Evolutionary conservation across 2,329 filamentous ascomycete species (phyloP).

Genomic region (Xylariaceae sp.): DNA sequence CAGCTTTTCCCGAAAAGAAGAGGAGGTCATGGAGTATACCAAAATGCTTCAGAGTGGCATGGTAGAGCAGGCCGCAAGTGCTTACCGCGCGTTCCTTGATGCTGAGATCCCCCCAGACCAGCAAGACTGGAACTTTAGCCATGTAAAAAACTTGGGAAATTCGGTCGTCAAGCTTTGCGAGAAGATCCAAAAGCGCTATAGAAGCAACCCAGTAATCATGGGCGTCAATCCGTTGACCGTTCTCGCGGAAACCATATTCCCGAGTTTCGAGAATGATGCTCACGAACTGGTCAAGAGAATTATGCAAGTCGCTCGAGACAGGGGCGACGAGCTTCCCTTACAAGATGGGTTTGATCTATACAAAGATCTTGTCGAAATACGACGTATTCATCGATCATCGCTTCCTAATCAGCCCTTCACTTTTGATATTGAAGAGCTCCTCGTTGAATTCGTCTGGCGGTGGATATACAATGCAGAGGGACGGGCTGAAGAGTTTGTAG

Average conservation of each 20-base stretch:
- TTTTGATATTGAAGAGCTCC: constrained; percentile 78
- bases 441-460: constrained; percentile 92
- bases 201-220: constrained; percentile 81
- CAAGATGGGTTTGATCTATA: constrained; percentile 95
- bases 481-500: constrained; percentile 77
- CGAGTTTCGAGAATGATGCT: constrained; percentile 84
- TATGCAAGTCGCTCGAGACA: constrained; percentile 63
- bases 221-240: constrained; percentile 62
- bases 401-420: constrained; percentile 71
- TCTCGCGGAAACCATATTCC: constrained; percentile 76
- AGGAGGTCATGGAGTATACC: constrained; percentile 67
- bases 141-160: constrained; percentile 85
- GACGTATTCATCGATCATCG: constrained; percentile 69
- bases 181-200: constrained; percentile 87
- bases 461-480: constrained; percentile 81
- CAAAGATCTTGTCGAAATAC: constrained; percentile 77
- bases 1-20: constrained; percentile 63
- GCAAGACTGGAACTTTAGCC: constrained; percentile 82
- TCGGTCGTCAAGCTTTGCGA: constrained; percentile 79
- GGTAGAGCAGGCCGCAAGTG: constrained; percentile 65
- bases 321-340: constrained; percentile 70
- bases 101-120: constrained; percentile 73
- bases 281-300: constrained; percentile 79
- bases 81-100: constrained; percentile 73
- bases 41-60: constrained; percentile 68